These are phyloP conservation scores for Fusarium robinianum DNA, from an alignment of 2,329 filamentous ascomycete genomes.

Conservation along the genomic window DNA sequence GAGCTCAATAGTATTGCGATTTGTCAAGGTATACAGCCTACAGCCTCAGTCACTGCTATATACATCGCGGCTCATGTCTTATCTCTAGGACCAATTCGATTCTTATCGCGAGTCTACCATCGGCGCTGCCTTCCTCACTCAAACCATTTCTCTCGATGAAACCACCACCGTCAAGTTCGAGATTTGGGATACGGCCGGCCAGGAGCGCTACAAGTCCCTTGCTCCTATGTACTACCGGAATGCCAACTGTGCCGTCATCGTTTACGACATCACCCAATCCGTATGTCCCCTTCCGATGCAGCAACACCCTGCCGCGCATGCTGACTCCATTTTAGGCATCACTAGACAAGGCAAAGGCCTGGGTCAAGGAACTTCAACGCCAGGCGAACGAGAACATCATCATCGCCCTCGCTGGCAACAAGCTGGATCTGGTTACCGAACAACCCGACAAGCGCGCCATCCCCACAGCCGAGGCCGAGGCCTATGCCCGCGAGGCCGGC, in stretches of 20 bases:
- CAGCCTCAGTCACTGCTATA: not conserved
- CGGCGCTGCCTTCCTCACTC: constrained; percentile 96
- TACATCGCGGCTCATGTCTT: constrained; percentile 15
- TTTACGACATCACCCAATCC: constrained; percentile 99
- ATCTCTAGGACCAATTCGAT: constrained; percentile 91
- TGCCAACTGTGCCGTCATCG: constrained; percentile 97
- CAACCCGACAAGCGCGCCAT: constrained; percentile 96
- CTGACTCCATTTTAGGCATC: constrained; percentile 67
- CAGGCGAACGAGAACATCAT: constrained; percentile 99
- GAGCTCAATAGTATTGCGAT: constrained; percentile 97
- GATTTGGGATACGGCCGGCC: constrained; percentile 98
- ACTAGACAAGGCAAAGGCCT: constrained; percentile 97
- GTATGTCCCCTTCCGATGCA: constrained; percentile 59
- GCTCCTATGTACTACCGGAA: constrained; percentile 99
- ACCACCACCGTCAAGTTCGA: constrained; percentile 99
- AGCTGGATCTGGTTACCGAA: constrained; percentile 92
- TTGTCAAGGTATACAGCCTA: constrained; percentile 78
- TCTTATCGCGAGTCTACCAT: constrained; percentile 96
- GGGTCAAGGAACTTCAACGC: constrained; percentile 98
- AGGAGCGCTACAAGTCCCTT: constrained; percentile 98
- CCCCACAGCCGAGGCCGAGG: constrained; percentile 84
- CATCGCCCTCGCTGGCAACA: constrained; percentile 97
- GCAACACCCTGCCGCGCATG: not conserved
- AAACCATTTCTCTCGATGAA: constrained; percentile 97
- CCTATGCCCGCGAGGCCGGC: constrained; percentile 90